Conservation (phyloP, 768 basidiomycete genomes). For the Boletus insuetus region DNA sequence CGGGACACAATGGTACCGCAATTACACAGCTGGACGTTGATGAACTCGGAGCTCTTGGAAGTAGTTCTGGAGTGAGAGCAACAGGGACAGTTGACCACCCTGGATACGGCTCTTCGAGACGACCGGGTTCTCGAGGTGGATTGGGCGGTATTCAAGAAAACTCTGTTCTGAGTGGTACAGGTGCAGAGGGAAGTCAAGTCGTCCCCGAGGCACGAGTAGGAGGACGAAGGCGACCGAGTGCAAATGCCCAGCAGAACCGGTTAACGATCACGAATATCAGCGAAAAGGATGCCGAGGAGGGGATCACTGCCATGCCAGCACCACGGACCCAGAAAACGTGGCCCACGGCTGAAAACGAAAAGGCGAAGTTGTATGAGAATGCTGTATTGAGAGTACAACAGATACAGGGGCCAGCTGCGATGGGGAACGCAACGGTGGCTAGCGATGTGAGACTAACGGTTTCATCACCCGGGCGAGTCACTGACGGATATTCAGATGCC, state of each 20-base stretch:
- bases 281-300: slow-evolving; percentile 40
- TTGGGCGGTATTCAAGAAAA: slow-evolving; percentile 28
- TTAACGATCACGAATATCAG: slow-evolving; percentile 43
- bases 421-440: slow-evolving; percentile 26
- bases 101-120: slow-evolving; percentile 20
- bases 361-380: slow-evolving; percentile 37
- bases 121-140: slow-evolving; percentile 15
- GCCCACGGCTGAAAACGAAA: slow-evolving; percentile 45
- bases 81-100: slow-evolving; percentile 28
- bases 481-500: slow-evolving; percentile 12
- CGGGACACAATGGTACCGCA: slow-evolving; percentile 18
- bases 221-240: slow-evolving; percentile 34
- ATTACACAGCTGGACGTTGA: slow-evolving; percentile 12
- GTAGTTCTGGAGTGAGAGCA: slow-evolving; percentile 4
- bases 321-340: slow-evolving; percentile 21
- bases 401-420: slow-evolving; percentile 35
- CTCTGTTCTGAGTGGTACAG: background rate
- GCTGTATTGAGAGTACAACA: slow-evolving; percentile 40
- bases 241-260: slow-evolving; percentile 29
- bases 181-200: slow-evolving; percentile 3
- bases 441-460: slow-evolving; percentile 20
- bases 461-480: background rate
- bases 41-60: slow-evolving; percentile 22
- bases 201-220: slow-evolving; percentile 14
- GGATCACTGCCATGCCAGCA: slow-evolving; percentile 17